These are phyloP conservation scores for Aspergillus avenaceus DNA, from an alignment of 495 filamentous ascomycete genomes.

Conservation along the genomic window DNA sequence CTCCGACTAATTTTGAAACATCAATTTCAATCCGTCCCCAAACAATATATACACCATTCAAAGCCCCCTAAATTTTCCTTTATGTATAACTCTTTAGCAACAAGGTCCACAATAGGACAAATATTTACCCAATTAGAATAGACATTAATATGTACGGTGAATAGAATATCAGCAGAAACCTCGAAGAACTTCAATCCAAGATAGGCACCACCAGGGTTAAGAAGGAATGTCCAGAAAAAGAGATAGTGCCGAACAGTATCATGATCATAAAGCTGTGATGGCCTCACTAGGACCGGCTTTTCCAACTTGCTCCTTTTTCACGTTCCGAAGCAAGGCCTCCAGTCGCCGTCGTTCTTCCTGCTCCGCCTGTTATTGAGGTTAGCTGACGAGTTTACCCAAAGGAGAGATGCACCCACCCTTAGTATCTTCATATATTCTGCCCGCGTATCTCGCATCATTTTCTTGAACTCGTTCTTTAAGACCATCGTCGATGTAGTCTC, in stretches of 20 bases:
- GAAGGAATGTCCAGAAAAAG: slow-evolving; percentile 4
- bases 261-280: slow-evolving; percentile 42
- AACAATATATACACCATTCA: background rate
- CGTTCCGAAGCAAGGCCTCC: slow-evolving; percentile 52
- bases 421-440: slow-evolving; percentile 65
- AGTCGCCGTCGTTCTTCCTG: slow-evolving; percentile 68
- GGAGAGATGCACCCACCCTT: slow-evolving; percentile 49
- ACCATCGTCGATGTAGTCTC: slow-evolving; percentile 69
- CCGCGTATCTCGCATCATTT: slow-evolving; percentile 84
- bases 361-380: slow-evolving; percentile 49
- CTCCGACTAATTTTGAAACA: too few relatives aligned
- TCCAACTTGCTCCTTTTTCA: slow-evolving; percentile 51
- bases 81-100: background rate
- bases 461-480: slow-evolving; percentile 79
- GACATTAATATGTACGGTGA: slow-evolving; percentile 22
- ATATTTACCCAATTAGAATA: background rate
- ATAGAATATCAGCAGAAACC: slow-evolving; percentile 4
- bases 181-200: background rate
- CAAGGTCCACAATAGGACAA: background rate
- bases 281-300: slow-evolving; percentile 50
- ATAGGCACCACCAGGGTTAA: background rate
- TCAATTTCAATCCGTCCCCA: too few relatives aligned
- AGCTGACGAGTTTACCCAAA: slow-evolving; percentile 6
- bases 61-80: too few relatives aligned
- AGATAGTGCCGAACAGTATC: slow-evolving; percentile 14